Evolutionary conservation across 257 asterid species (phyloP).

Genomic region (Ocimum tenuiflorum): DNA sequence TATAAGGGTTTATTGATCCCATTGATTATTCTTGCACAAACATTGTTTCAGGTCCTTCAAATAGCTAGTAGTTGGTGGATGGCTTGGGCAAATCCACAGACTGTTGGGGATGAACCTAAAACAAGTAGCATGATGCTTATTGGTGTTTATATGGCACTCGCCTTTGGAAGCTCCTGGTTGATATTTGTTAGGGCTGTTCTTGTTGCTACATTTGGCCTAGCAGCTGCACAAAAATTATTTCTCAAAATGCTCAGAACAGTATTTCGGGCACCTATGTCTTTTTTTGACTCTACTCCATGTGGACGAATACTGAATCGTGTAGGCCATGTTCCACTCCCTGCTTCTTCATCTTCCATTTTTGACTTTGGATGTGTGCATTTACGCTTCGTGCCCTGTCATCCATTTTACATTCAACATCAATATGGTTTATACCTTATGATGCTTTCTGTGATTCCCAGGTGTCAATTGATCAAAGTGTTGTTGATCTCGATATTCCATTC

Average conservation of each 20-base stretch:
- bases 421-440: constrained; percentile 14
- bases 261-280: constrained; percentile 90
- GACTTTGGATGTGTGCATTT: background rate
- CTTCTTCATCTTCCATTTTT: background rate
- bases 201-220: constrained; percentile 93
- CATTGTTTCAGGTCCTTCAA: constrained; percentile 85
- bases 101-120: constrained; percentile 62
- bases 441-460: constrained; percentile 52
- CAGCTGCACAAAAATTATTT: constrained; percentile 79
- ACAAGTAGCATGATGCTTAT: constrained; percentile 72
- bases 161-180: constrained; percentile 91
- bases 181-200: constrained; percentile 80
- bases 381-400: background rate
- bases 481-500: constrained; percentile 97
- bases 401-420: background rate
- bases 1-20: constrained; percentile 87
- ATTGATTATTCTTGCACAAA: constrained; percentile 71
- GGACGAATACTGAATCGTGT: constrained; percentile 88
- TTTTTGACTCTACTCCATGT: constrained; percentile 94
- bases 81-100: constrained; percentile 99
- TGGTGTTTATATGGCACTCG: constrained; percentile 89
- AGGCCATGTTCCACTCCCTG: constrained; percentile 11
- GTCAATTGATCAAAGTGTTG: constrained; percentile 92
- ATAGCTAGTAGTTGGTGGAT: constrained; percentile 99
- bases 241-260: constrained; percentile 64